Evolutionary conservation across 129 eudicot genomes (phyloP).

Genomic region (Solidago caesia): DNA sequence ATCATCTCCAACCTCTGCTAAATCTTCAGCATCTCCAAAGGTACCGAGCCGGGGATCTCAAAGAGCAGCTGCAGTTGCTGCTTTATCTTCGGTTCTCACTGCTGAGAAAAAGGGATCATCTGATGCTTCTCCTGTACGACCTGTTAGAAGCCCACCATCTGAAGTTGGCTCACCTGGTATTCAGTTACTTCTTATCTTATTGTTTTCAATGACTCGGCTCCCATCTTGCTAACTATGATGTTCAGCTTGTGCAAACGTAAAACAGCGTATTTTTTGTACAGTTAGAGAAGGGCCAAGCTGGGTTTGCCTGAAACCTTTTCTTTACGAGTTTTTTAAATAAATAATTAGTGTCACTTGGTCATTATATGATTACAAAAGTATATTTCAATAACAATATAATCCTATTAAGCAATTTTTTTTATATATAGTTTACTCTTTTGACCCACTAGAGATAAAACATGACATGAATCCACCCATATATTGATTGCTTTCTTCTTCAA

Average conservation of each 20-base stretch:
- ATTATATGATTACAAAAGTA: background rate
- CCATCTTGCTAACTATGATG: background rate
- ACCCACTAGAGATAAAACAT: background rate
- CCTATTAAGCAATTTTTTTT: background rate
- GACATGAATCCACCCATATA: background rate
- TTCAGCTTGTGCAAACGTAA: background rate
- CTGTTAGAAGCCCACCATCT: constrained; percentile 62
- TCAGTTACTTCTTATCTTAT: background rate
- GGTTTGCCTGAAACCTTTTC: background rate
- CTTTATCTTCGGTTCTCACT: constrained; percentile 86
- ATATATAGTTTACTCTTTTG: background rate
- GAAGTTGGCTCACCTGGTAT: constrained; percentile 63
- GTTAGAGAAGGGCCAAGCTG: background rate
- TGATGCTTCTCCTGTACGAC: constrained; percentile 65
- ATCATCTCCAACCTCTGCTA: constrained; percentile 52
- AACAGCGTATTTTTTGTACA: background rate
- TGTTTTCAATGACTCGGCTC: background rate
- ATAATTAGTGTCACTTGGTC: no score
- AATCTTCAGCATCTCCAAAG: constrained; percentile 55
- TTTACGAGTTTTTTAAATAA: background rate
- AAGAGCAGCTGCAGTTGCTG: constrained; percentile 99
- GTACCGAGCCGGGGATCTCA: constrained; percentile 68
- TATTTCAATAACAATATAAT: no score
- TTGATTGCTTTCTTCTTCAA: constrained; percentile 88
- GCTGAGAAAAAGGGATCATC: constrained; percentile 81